Evolutionary conservation across 2,329 filamentous ascomycete genomes (phyloP).

Genomic region (Fusarium kyushuense): DNA sequence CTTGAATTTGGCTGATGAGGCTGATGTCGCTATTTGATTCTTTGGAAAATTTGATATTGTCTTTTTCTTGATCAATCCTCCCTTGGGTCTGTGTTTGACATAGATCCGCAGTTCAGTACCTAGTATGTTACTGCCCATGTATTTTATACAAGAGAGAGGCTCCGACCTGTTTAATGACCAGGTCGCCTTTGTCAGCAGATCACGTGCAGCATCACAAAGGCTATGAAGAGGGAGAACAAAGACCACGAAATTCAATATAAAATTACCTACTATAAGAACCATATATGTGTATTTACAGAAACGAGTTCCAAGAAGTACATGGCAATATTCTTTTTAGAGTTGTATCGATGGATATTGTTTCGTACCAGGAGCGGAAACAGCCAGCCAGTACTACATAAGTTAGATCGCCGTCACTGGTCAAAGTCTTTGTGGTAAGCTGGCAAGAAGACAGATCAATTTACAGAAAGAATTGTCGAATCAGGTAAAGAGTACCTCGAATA

Average conservation of each 20-base stretch:
- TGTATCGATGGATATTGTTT: neutral
- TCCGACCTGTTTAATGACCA: neutral
- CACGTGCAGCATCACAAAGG: slow-evolving; percentile 17
- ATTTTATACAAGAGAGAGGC: slow-evolving; percentile 40
- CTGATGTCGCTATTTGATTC: neutral
- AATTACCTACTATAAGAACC: neutral
- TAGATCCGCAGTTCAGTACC: slow-evolving; percentile 15
- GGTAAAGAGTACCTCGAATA: neutral
- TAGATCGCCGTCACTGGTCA: neutral
- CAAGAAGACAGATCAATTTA: neutral
- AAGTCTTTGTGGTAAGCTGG: neutral
- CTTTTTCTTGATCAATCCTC: slow-evolving; percentile 8
- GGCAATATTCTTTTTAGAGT: neutral
- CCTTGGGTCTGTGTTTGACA: slow-evolving; percentile 1
- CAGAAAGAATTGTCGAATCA: neutral
- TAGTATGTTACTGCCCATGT: slow-evolving; percentile 34
- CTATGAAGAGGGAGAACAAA: neutral
- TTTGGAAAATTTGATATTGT: slow-evolving; percentile 4
- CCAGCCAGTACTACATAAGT: neutral
- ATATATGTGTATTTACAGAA: neutral
- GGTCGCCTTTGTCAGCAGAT: slow-evolving; percentile 34
- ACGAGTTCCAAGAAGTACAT: neutral
- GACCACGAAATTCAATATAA: neutral
- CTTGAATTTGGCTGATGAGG: slow-evolving; percentile 1
- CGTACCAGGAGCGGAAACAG: neutral